Evolutionary conservation across 2,329 filamentous ascomycete genomes (phyloP).

Genomic region (Parastagonospora avenae): DNA sequence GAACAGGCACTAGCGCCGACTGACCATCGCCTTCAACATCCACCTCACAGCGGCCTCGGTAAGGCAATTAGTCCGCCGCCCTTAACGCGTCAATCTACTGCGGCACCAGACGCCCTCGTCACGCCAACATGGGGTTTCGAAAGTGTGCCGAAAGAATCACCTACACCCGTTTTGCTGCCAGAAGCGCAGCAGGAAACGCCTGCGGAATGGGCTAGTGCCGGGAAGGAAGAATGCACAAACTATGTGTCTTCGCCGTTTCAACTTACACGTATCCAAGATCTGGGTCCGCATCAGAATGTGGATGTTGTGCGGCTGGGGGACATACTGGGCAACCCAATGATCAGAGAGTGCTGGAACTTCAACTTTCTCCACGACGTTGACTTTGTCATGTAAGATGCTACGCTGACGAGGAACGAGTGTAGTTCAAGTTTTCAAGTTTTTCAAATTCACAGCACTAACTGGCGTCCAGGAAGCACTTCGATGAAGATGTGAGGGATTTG

Average conservation of each 20-base stretch:
- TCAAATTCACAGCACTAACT: slow-evolving; percentile 11
- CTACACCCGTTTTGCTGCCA: neutral
- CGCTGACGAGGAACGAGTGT: too few relatives aligned
- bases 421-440: too few relatives aligned
- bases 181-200: neutral
- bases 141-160: slow-evolving; percentile 16
- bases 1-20: slow-evolving; percentile 3
- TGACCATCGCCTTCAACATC: neutral
- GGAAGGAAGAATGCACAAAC: neutral
- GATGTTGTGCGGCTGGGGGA: slow-evolving; percentile 70
- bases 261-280: slow-evolving; percentile 70
- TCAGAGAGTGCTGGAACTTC: slow-evolving; percentile 74
- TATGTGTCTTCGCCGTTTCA: slow-evolving; percentile 68
- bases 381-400: slow-evolving; percentile 58
- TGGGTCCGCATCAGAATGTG: slow-evolving; percentile 64
- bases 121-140: slow-evolving; percentile 21
- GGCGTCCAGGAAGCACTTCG: slow-evolving; percentile 54
- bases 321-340: slow-evolving; percentile 74
- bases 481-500: slow-evolving; percentile 58
- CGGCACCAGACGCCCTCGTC: neutral
- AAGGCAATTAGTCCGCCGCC: slow-evolving; percentile 40
- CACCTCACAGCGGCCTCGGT: slow-evolving; percentile 13
- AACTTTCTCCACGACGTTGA: slow-evolving; percentile 70
- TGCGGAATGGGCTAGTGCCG: neutral
- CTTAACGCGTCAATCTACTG: slow-evolving; percentile 14